Percentiles rank a stretch among this genome's conserved stretches.
phyloP scores from a whole-genome alignment of 1,284 basidiomycete species.

The Fistulinella staudtii region DNA sequence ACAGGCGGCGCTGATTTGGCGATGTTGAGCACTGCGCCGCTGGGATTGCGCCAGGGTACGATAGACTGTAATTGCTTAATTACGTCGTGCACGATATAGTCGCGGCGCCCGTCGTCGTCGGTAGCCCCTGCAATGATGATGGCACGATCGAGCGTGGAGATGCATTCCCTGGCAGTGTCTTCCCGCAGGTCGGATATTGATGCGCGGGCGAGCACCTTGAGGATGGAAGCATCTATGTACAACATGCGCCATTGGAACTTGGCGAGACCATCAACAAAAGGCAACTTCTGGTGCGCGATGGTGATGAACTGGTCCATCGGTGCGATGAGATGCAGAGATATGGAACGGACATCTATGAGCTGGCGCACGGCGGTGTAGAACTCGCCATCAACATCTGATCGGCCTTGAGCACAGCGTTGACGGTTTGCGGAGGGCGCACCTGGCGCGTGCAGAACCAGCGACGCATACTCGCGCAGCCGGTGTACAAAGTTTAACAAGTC shows the following conservation, averaged over 20 bases:
- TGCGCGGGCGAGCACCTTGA: conserved; percentile 46
- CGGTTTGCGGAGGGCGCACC: neutral
- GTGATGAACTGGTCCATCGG: conserved; percentile 31
- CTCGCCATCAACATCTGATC: neutral
- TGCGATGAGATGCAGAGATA: neutral
- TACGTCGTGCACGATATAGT: conserved; percentile 52
- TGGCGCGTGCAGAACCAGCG: conserved; percentile 12
- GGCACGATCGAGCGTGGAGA: conserved; percentile 69
- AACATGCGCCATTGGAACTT: conserved; percentile 49
- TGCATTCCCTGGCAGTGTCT: conserved; percentile 29
- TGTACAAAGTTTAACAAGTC: neutral
- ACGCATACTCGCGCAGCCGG: conserved; percentile 11
- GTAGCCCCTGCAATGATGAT: conserved; percentile 80
- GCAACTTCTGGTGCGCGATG: conserved; percentile 37
- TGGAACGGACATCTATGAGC: neutral
- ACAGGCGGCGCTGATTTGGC: conserved; percentile 4
- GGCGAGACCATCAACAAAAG: conserved; percentile 20
- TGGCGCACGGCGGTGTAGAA: conserved; percentile 15
- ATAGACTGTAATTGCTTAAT: conserved; percentile 48
- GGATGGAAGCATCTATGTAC: conserved; percentile 62
- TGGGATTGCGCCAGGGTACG: conserved; percentile 9
- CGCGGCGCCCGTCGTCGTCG: conserved; percentile 56
- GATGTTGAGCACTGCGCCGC: conserved; percentile 18
- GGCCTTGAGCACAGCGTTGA: neutral
- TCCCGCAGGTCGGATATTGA: conserved; percentile 28